A percentile compares a stretch with the other conserved stretches of the same genome.
These are phyloP conservation scores for Aphanocladium album DNA, from an alignment of 2,329 filamentous ascomycete species.

Conservation along the genomic window DNA sequence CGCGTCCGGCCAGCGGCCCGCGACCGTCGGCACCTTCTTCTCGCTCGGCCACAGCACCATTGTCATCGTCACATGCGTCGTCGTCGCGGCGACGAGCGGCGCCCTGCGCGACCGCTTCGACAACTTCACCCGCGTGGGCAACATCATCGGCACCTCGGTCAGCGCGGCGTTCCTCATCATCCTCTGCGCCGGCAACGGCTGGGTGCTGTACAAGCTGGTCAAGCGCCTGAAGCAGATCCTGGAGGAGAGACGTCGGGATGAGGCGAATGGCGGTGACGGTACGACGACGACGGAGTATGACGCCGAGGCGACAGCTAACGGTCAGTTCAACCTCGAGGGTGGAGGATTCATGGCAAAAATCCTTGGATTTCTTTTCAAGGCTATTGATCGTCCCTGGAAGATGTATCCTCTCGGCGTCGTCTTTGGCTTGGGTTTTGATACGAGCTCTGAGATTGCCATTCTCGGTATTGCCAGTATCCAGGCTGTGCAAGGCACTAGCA, in stretches of 20 bases:
- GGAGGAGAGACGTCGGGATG: constrained; percentile 20
- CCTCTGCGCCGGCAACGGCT: constrained; percentile 77
- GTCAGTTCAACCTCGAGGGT: constrained; percentile 65
- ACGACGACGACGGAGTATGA: constrained; percentile 22
- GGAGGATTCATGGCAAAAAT: constrained; percentile 68
- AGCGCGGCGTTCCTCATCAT: constrained; percentile 79
- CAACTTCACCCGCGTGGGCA: constrained; percentile 72
- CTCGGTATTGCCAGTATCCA: constrained; percentile 87
- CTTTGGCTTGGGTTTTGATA: constrained; percentile 92
- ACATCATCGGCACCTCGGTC: constrained; percentile 84
- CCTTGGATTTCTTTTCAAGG: constrained; percentile 69
- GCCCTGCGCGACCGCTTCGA: constrained; percentile 78
- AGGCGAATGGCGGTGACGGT: constrained; percentile 23
- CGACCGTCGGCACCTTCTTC: constrained; percentile 93
- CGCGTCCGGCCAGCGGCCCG: constrained; percentile 76
- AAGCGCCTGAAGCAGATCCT: constrained; percentile 61
- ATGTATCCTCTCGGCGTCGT: constrained; percentile 89
- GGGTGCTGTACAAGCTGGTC: constrained; percentile 77
- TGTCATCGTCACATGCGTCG: constrained; percentile 82
- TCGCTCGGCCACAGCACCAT: constrained; percentile 91
- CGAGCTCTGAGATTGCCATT: constrained; percentile 87
- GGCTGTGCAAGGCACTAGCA: constrained; percentile 75
- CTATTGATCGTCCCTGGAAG: constrained; percentile 79
- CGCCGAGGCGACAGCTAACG: constrained; percentile 30
- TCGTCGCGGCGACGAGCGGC: constrained; percentile 85